Conservation (phyloP, 2,329 filamentous ascomycete genomes). For the Aspergillus quadrilineatus region DNA sequence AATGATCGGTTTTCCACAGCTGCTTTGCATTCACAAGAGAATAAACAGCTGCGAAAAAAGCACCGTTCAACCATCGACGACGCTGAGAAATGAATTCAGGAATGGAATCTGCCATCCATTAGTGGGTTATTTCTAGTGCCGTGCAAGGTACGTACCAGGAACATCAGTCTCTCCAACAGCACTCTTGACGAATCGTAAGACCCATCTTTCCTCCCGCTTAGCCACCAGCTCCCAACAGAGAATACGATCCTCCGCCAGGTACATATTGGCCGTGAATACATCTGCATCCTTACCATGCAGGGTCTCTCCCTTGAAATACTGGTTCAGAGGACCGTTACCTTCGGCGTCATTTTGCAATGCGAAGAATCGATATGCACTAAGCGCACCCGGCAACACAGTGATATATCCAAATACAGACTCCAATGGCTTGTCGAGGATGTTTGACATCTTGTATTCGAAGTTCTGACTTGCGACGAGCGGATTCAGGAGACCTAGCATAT, state of each 20-base stretch:
- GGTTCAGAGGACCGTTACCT: slow-evolving; percentile 89
- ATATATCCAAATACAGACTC: slow-evolving; percentile 99
- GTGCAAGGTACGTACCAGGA: slow-evolving; percentile 60
- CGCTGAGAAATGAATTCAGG: slow-evolving; percentile 97
- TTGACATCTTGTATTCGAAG: slow-evolving; percentile 99
- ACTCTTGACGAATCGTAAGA: slow-evolving; percentile 95
- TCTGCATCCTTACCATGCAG: slow-evolving; percentile 94
- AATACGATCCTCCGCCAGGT: slow-evolving; percentile 96
- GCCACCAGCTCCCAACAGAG: slow-evolving; percentile 97
- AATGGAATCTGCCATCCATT: slow-evolving; percentile 65
- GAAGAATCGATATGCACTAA: slow-evolving; percentile 94
- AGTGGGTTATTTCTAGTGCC: not conserved
- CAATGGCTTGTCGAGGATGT: slow-evolving; percentile 94
- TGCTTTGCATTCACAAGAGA: slow-evolving; percentile 93
- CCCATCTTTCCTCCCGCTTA: slow-evolving; percentile 92
- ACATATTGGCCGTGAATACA: slow-evolving; percentile 99
- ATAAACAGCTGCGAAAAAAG: slow-evolving; percentile 98
- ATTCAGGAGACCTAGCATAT: slow-evolving; percentile 80
- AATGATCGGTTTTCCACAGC: slow-evolving; percentile 91
- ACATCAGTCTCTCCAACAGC: slow-evolving; percentile 98
- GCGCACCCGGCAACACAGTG: slow-evolving; percentile 88
- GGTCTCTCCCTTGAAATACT: slow-evolving; percentile 99
- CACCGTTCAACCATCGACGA: slow-evolving; percentile 94
- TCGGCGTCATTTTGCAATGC: slow-evolving; percentile 95
- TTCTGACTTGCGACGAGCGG: slow-evolving; percentile 96